phyloP scores from a whole-genome alignment of 164 flowering plant species.

The Pachysandra terminalis region DNA sequence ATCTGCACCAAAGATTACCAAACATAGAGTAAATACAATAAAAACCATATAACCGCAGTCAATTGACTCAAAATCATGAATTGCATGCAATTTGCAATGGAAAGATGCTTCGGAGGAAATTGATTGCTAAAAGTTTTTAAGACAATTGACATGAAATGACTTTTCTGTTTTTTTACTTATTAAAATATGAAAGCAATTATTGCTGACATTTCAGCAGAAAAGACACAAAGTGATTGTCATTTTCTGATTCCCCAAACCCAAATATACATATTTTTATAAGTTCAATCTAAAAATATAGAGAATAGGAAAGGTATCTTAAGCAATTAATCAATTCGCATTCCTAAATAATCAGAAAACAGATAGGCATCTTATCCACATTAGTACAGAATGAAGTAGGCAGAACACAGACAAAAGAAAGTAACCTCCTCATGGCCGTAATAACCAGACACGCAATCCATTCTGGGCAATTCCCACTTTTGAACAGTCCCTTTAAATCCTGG shows the following conservation, averaged over 20 bases:
- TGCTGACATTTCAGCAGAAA: background rate
- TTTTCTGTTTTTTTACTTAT: too few species aligned
- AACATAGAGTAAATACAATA: too few species aligned
- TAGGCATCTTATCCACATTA: too few species aligned
- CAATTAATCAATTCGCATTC: too few species aligned
- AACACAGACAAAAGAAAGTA: constrained; percentile 18
- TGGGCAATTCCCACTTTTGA: constrained; percentile 84
- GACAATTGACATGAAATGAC: too few species aligned
- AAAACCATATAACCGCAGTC: too few species aligned
- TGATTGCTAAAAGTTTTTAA: too few species aligned
- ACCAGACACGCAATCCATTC: constrained; percentile 66
- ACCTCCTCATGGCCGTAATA: constrained; percentile 99
- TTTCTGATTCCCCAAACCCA: background rate
- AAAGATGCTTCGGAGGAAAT: background rate
- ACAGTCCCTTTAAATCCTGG: constrained; percentile 93
- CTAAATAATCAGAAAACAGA: too few species aligned
- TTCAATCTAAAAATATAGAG: background rate
- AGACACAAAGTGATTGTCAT: background rate
- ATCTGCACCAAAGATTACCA: background rate
- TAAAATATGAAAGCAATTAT: background rate
- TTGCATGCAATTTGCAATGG: too few species aligned
- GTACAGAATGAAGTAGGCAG: background rate
- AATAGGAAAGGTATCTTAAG: background rate
- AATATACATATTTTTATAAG: too few species aligned
- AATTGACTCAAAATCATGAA: too few species aligned